Base-by-base conservation (phyloP, 495 filamentous ascomycete genomes). In the Xylaria intraflava region DNA sequence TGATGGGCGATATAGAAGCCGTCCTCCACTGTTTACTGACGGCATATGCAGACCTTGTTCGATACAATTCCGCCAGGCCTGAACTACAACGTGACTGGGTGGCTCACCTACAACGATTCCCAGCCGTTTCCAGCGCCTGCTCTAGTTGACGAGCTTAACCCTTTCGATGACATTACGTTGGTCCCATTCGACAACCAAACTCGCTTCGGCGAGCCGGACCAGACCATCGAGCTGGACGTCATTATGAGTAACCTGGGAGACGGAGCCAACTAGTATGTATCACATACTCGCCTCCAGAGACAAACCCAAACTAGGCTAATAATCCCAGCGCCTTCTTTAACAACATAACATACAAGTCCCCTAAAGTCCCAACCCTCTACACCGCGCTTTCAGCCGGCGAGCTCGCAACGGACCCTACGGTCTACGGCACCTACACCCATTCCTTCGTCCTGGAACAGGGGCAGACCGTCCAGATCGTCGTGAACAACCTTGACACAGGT, bases 351-450 rank as follows among this genome's bases (percentile, higher is more conserved):
- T 95, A 90, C 61, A 78, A 81, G 23, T 36, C 62, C 6, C 86
- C 87, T 26, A 89, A 86, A 60, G 88, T 94, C 0, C 90, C 90
- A 1, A 86, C 84, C 0, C 74, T 95, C 2, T 95, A 89, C 74
- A 84, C 84, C 0, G 88, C 74, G 1, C 71, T 94, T 20, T 80
- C 81, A 0, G 72, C 85, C 6, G 86, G 86, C 20, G 65, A 78
- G 1, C 62, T 76, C 16, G 82, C 86, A 7, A 81, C 77, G 6
- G 75, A 94, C 58, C 66, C 83, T 1, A 54, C 57, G 7, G 73
- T 95, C 26, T 95, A 95, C 67, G 90, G 90, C 22, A 71, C 73
- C 20, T 84, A 83, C 69, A 86, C 86, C 6, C 78, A 93, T 61
- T 61, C 84, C 0, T 80, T 83, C 57, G 72, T 94, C 8, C 75